phyloP scores from a whole-genome alignment of 129 eudicot genomes.

The Helianthus tuberosus region DNA sequence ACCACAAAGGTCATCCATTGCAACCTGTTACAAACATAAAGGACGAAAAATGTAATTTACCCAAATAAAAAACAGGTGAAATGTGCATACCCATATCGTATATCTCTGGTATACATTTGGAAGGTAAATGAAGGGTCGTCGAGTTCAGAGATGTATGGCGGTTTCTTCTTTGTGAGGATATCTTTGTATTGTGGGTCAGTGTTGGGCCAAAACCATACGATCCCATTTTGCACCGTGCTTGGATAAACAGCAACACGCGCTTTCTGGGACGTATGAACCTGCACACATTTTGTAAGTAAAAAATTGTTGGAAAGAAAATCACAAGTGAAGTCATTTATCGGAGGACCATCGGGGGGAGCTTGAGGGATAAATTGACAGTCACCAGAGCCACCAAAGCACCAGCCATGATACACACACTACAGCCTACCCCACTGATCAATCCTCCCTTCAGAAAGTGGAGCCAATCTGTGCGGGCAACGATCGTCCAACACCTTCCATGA shows the following conservation, averaged over 20 bases:
- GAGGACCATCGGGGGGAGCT: constrained; percentile 11
- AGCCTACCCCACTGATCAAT: constrained; percentile 87
- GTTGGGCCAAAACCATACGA: constrained; percentile 46
- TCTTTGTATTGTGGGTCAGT: constrained; percentile 61
- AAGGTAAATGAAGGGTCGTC: constrained; percentile 52
- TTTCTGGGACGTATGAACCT: not conserved
- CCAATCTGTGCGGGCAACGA: constrained; percentile 77
- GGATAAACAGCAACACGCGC: constrained; percentile 93
- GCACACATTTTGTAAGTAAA: too few relatives aligned
- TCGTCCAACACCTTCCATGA: constrained; percentile 87
- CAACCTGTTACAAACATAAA: too few relatives aligned
- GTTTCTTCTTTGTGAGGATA: constrained; percentile 57
- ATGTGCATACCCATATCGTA: constrained; percentile 65
- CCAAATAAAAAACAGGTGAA: not conserved
- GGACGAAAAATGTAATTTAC: too few relatives aligned
- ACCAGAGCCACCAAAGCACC: constrained; percentile 88
- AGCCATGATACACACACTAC: constrained; percentile 93
- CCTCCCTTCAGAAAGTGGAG: constrained; percentile 89
- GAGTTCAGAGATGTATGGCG: constrained; percentile 12
- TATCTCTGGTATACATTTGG: constrained; percentile 55
- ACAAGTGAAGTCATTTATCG: too few relatives aligned
- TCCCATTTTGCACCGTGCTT: constrained; percentile 68
- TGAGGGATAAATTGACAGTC: constrained; percentile 81
- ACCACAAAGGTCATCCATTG: too few relatives aligned
- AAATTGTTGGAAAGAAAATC: too few relatives aligned